Evolutionary conservation across 2,329 filamentous ascomycete species (phyloP), one percentile per base, ranked within the genome.

Genomic region (Hypoxylon sp.): DNA sequence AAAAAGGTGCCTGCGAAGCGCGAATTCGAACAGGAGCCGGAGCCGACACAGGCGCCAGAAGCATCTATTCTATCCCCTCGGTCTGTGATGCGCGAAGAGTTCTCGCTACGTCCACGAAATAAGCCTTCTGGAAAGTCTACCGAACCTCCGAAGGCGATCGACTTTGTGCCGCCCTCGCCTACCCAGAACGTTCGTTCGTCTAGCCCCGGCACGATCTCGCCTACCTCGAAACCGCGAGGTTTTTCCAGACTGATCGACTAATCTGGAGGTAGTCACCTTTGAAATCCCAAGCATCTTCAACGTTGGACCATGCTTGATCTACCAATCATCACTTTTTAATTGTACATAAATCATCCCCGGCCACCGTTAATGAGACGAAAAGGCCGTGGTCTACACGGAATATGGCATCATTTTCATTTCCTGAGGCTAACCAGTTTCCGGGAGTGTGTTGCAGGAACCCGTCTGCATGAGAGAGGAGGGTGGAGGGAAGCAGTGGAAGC

Each of bases 201-300:
- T 7, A 23, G 37, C 12, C 59, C 54, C 11, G 59, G 61, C 2
- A 65, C 63, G 6, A 65, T 67, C 29, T 66, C 64, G 2, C 65
- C 65, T 9, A 60, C 65, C 12, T 67, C 65, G 3, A 67, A 66
- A 17, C 65, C 65, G 12, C 62, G 64, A 23, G 65, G 65, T 6
- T 63, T 65, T 36, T 63, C 61, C 5, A 58, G 54, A 11, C 38
- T 67, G 21, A 67, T 67, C 30, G 65, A 67, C 35, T 67, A 46
- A 23, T 29, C n/a, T n/a, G n/a, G n/a, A n/a, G n/a, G n/a, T n/a
- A n/a, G n/a, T n/a, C n/a, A n/a, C n/a, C n/a, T n/a, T n/a, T n/a
- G n/a, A n/a, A n/a, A n/a, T n/a, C n/a, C n/a, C n/a, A n/a, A n/a
- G n/a, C n/a, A n/a, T n/a, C n/a, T n/a, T n/a, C n/a, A n/a, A n/a